A percentile compares a stretch with the other conserved stretches of the same genome.
Conservation (phyloP, 352 stramenopile species). For the Phytopythium chamaehyphon region DNA sequence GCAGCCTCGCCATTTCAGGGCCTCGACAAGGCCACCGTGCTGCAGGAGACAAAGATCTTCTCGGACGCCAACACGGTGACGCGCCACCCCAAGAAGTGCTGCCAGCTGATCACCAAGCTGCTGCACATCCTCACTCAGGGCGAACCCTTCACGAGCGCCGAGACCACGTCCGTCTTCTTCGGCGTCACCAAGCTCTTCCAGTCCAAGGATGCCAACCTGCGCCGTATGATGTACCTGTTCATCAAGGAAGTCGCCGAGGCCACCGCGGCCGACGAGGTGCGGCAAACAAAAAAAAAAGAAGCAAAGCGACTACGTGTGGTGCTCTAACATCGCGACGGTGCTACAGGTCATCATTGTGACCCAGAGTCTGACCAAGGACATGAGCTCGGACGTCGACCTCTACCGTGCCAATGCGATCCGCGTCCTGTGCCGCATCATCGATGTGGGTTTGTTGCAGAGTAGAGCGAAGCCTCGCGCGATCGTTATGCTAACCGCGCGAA, state of each 20-base stretch:
- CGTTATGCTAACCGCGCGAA: not conserved
- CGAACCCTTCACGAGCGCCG: conserved; percentile 93
- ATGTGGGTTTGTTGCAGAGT: conserved; percentile 54
- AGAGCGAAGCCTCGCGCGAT: too few relatives aligned
- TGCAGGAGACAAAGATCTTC: conserved; percentile 99
- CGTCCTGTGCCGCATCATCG: conserved; percentile 95
- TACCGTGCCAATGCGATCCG: conserved; percentile 99
- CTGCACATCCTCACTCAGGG: conserved; percentile 98
- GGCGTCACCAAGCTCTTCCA: conserved; percentile 99
- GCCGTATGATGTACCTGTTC: conserved; percentile 99
- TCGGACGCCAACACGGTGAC: conserved; percentile 97
- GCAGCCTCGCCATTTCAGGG: conserved; percentile 91
- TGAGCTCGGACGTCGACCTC: conserved; percentile 97
- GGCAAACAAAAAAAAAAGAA: too few relatives aligned
- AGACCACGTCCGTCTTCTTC: conserved; percentile 99
- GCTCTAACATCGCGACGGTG: conserved; percentile 11
- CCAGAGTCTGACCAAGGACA: conserved; percentile 99
- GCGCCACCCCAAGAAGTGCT: conserved; percentile 97
- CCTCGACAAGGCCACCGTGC: conserved; percentile 94
- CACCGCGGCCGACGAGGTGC: conserved; percentile 81
- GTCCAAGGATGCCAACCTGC: conserved; percentile 95
- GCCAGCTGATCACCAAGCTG: conserved; percentile 98
- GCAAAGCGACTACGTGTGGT: conserved; percentile 8
- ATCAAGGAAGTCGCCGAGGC: conserved; percentile 97
- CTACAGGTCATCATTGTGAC: conserved; percentile 99